Evolutionary conservation across 805 yeast species (phyloP).

Genomic region (Suhomyces tanzawaensis): DNA sequence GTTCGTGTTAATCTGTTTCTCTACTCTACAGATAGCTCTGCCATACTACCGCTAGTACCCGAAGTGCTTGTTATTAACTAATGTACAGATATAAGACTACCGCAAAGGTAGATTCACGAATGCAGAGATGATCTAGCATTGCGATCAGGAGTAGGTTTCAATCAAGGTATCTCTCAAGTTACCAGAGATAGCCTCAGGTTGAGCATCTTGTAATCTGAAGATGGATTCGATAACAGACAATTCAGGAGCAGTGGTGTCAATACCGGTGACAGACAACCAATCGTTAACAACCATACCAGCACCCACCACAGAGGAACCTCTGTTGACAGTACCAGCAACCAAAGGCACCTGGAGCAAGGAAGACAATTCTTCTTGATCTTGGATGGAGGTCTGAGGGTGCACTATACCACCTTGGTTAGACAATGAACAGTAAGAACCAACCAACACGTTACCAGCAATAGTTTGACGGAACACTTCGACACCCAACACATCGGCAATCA

Average conservation of each 20-base stretch:
- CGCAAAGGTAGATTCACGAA: no score
- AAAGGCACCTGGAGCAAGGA: constrained; percentile 94
- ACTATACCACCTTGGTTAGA: constrained; percentile 98
- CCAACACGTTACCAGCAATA: constrained; percentile 95
- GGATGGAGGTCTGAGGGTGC: constrained; percentile 95
- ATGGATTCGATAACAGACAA: constrained; percentile 94
- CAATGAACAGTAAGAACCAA: constrained; percentile 92
- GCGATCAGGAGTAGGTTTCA: constrained; percentile 76
- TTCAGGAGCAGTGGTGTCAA: constrained; percentile 98
- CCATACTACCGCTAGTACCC: no score
- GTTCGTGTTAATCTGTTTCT: no score
- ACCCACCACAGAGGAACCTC: constrained; percentile 97
- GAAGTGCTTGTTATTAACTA: background rate
- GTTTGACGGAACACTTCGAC: constrained; percentile 99
- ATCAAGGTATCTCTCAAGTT: constrained; percentile 88
- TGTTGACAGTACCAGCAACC: constrained; percentile 97
- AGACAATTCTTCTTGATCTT: constrained; percentile 97
- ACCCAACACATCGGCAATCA: constrained; percentile 96
- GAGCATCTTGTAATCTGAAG: constrained; percentile 88
- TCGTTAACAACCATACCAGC: constrained; percentile 99
- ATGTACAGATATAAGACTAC: constrained; percentile 5
- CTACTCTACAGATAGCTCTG: no score
- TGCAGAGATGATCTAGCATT: background rate
- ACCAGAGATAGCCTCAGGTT: constrained; percentile 81
- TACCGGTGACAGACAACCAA: constrained; percentile 95